Conservation (phyloP, 2,329 filamentous ascomycete genomes). For the Camptophora hylomeconis region DNA sequence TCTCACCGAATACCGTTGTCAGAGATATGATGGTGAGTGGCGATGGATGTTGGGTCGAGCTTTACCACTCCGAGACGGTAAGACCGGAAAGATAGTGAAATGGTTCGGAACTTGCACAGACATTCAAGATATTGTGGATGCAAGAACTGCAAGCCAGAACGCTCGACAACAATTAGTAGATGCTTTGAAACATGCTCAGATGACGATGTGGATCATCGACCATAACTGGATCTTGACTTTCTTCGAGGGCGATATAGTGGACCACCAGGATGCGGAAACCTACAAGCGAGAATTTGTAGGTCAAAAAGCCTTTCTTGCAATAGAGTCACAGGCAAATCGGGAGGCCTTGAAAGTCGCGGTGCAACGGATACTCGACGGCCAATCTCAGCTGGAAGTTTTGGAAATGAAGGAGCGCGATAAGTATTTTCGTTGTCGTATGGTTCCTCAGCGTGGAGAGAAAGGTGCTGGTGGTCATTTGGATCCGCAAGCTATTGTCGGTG, state of each 20-base stretch:
- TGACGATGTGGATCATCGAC: slow-evolving; percentile 64
- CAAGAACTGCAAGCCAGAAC: slow-evolving; percentile 51
- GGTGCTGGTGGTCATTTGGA: slow-evolving; percentile 33
- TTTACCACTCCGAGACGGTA: slow-evolving; percentile 51
- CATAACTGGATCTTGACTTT: slow-evolving; percentile 48
- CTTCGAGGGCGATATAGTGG: slow-evolving; percentile 55
- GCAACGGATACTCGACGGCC: slow-evolving; percentile 51
- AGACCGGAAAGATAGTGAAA: slow-evolving; percentile 56
- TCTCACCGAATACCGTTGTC: slow-evolving; percentile 57
- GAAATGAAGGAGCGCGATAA: slow-evolving; percentile 50
- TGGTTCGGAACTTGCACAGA: slow-evolving; percentile 77
- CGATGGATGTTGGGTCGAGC: slow-evolving; percentile 69
- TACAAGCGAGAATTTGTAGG: slow-evolving; percentile 9
- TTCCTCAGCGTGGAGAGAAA: slow-evolving; percentile 50
- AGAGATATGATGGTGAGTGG: slow-evolving; percentile 54
- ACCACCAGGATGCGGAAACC: slow-evolving; percentile 13
- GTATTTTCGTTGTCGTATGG: slow-evolving; percentile 59
- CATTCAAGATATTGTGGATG: slow-evolving; percentile 60
- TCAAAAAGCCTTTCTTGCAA: slow-evolving; percentile 24
- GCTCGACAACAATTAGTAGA: slow-evolving; percentile 58
- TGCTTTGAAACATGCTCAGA: slow-evolving; percentile 61
- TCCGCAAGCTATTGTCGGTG: slow-evolving; percentile 48
- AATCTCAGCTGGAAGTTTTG: slow-evolving; percentile 45
- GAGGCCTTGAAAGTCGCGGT: slow-evolving; percentile 35
- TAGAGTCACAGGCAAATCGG: slow-evolving; percentile 18